These are phyloP conservation scores for Tubosaeta brunneosetosa DNA, from an alignment of 768 basidiomycete species.

Conservation along the genomic window DNA sequence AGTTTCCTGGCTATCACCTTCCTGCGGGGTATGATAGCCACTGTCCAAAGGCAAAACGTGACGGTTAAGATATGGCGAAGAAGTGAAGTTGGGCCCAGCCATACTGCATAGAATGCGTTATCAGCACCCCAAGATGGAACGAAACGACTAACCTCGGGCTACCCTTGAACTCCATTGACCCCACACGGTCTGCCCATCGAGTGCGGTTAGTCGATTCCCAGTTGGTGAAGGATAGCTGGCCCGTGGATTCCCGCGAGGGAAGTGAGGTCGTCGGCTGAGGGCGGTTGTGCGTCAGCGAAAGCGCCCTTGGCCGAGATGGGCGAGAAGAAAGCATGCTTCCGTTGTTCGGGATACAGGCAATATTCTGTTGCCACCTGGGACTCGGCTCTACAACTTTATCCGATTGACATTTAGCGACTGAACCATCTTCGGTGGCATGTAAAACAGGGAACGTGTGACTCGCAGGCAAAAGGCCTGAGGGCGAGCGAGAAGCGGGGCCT, in stretches of 20 bases:
- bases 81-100: slow-evolving; percentile 4
- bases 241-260: slow-evolving; percentile 26
- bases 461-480: slow-evolving; percentile 12
- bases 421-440: neutral
- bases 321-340: slow-evolving; percentile 7
- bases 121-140: neutral
- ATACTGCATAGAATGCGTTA: slow-evolving; percentile 13
- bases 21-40: slow-evolving; percentile 7
- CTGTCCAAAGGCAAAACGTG: slow-evolving; percentile 19
- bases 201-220: slow-evolving; percentile 25
- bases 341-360: neutral
- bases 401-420: neutral
- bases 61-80: slow-evolving; percentile 12
- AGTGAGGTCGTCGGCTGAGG: slow-evolving; percentile 15
- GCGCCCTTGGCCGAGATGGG: slow-evolving; percentile 25
- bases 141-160: slow-evolving; percentile 12
- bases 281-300: slow-evolving; percentile 26
- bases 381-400: neutral
- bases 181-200: slow-evolving; percentile 17
- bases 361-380: slow-evolving; percentile 13
- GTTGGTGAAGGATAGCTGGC: slow-evolving; percentile 22
- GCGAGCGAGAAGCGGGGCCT: slow-evolving; percentile 6
- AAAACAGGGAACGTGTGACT: slow-evolving; percentile 16
- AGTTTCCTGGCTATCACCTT: slow-evolving; percentile 35
- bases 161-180: slow-evolving; percentile 8